Base-by-base conservation (phyloP, 768 basidiomycete genomes). In the Tulasnella sp. region DNA sequence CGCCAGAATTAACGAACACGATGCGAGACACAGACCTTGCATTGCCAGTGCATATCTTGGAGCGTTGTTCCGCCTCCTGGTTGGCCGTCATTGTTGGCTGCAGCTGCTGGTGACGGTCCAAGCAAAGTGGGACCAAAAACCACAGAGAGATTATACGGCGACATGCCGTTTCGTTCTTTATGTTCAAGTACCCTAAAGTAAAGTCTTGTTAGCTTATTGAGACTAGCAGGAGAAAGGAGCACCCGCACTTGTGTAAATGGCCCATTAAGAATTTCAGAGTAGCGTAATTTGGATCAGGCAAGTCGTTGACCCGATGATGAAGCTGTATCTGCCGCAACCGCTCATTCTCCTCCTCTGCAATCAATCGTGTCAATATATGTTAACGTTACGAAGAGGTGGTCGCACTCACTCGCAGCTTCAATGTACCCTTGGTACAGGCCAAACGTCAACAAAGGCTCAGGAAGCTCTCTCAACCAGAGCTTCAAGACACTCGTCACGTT, bases 61-160 rank as follows among this genome's bases (percentile, higher is more conserved):
- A 86, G 78, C 70, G 84, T 83, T 38, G 81, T 73, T 12, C 82
- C 83, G 0, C 82, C 82, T 72, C 82, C 81, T 64, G 77, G 45
- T 9, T 40, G 52, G 7, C 75, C 75, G 37, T 76, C 69, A 17
- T 7, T 74, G 36, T 81, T 79, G 4, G 19, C 58, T 42, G 36
- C 42, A 29, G 68, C 36, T 3, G 74, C 76, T 31, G 85, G 84
- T 3, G 90, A 87, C 54, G 88, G 85, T n/a, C 95, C 91, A 80
- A 98, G 92, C 29, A 99, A 85, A 5, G 97, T 99, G n/a, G 96
- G 97, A 3, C 97, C 97, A 83, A 99, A 99, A 25, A 99, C 94
- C 80, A 99, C 97, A 6, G 94, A 91, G 36, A 99, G 85, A 83
- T 99, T 99, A 79, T 93, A 91, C 78, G 92, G 90, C 5, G 92